Evolutionary conservation across 2,329 filamentous ascomycete species (phyloP), one percentile per base, ranked within the genome.

Genomic region (Bipolaris oryzae): DNA sequence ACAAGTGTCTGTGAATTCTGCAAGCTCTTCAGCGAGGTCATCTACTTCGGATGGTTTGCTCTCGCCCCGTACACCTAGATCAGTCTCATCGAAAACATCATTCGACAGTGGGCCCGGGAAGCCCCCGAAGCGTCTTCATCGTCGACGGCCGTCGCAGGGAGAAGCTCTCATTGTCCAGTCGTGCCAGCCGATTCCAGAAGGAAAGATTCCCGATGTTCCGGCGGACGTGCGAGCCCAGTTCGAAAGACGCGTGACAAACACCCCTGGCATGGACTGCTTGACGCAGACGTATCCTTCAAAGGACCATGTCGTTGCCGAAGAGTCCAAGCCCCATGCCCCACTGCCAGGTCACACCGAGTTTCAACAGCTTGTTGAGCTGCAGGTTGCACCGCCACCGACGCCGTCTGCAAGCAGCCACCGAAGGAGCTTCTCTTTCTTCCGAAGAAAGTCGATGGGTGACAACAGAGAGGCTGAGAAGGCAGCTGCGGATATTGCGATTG

Each of bases 211-310:
- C 20, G 61, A 59, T 20, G 67, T 77, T 7, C 75, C 76, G 10
- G 64, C 64, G 15, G 65, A 74, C 42, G 61, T 78, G n/a, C 68
- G 67, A 35, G 62, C 63, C 25, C 71, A 73, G 23, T 78, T 77
- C 51, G 68, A 69, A n/a, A 64, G 72, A 41, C 72, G 75, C 15
- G 58, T 77, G 15, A 73, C 73, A 6, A 56, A 64, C 28, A 63
- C 69, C 6, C 75, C 76, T 13, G 72, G 66, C 6, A 74, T 77
- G 63, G 73, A 74, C 20, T 74, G 70, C 50, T 60, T 77, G 42
- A 74, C 73, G 11, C 69, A 67, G 7, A 77, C 75, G 0, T 76
- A 71, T 54, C 63, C 64, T 13, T 73, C 68, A 11, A 72, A 65
- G 44, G 66, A 72, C 5, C 66, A 74, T 48, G 50, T 63, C n/a